Evolutionary conservation across 441 rosid genomes (phyloP).

Genomic region (Macaranga tanarius): DNA sequence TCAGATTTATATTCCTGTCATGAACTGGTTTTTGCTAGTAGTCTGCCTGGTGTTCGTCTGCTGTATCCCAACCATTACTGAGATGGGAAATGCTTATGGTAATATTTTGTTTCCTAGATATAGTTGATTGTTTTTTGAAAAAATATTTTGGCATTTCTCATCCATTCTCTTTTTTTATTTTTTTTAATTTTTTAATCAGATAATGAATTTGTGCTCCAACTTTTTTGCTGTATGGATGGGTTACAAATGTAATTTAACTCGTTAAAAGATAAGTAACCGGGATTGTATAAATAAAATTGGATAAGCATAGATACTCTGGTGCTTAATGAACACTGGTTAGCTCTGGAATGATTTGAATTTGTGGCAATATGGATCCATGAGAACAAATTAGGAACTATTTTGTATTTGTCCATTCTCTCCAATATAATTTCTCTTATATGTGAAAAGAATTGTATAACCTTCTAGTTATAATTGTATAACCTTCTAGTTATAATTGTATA

Average conservation of each 20-base stretch:
- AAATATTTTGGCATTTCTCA: background rate
- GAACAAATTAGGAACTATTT: background rate
- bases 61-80: constrained; percentile 72
- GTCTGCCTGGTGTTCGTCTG: constrained; percentile 74
- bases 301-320: background rate
- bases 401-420: background rate
- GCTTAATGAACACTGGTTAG: background rate
- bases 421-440: background rate
- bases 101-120: constrained; percentile 32
- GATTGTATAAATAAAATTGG: background rate
- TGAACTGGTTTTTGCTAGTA: constrained; percentile 95
- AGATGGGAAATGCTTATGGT: constrained; percentile 99
- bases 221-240: background rate
- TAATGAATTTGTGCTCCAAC: background rate
- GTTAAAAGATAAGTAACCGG: background rate
- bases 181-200: too few species aligned
- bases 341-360: background rate
- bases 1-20: constrained; percentile 95
- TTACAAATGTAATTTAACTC: background rate
- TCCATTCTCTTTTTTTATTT: background rate
- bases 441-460: background rate
- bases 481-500: background rate
- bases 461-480: background rate
- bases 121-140: background rate
- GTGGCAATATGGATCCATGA: background rate